phyloP scores from a whole-genome alignment of 805 yeast species.

The Suhomyces prunicola region DNA sequence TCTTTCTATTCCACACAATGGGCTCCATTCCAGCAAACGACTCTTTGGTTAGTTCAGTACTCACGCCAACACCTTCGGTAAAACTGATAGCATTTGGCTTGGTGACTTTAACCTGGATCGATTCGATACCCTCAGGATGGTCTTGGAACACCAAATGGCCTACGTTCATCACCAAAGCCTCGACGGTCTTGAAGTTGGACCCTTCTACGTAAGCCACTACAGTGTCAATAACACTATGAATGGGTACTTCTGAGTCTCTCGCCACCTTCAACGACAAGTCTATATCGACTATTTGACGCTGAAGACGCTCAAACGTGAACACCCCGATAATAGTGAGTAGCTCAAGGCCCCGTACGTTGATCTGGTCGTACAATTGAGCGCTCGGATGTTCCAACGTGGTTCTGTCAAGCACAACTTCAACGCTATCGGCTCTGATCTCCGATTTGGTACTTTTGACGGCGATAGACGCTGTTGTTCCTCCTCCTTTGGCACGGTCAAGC shows the following conservation, averaged over 20 bases:
- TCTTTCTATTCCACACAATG: slow-evolving; percentile 5
- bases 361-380: slow-evolving; percentile 13
- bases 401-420: slow-evolving; percentile 41
- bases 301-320: slow-evolving; percentile 82
- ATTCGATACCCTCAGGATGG: slow-evolving; percentile 26
- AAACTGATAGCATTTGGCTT: slow-evolving; percentile 87
- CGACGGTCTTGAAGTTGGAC: slow-evolving; percentile 89
- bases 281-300: slow-evolving; percentile 75
- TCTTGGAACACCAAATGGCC: slow-evolving; percentile 54
- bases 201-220: slow-evolving; percentile 62
- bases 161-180: slow-evolving; percentile 77
- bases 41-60: slow-evolving; percentile 48
- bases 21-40: slow-evolving; percentile 34
- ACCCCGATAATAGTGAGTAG: slow-evolving; percentile 86
- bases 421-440: slow-evolving; percentile 54
- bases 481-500: slow-evolving; percentile 41
- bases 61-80: slow-evolving; percentile 89
- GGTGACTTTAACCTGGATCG: slow-evolving; percentile 59
- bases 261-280: slow-evolving; percentile 33
- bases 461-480: slow-evolving; percentile 43
- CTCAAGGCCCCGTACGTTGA: slow-evolving; percentile 48
- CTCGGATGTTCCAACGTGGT: slow-evolving; percentile 10
- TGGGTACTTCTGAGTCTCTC: slow-evolving; percentile 31
- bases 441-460: slow-evolving; percentile 48
- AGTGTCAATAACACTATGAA: slow-evolving; percentile 43